These are phyloP conservation scores for Mycena pura DNA, from an alignment of 768 basidiomycete species.

Conservation along the genomic window DNA sequence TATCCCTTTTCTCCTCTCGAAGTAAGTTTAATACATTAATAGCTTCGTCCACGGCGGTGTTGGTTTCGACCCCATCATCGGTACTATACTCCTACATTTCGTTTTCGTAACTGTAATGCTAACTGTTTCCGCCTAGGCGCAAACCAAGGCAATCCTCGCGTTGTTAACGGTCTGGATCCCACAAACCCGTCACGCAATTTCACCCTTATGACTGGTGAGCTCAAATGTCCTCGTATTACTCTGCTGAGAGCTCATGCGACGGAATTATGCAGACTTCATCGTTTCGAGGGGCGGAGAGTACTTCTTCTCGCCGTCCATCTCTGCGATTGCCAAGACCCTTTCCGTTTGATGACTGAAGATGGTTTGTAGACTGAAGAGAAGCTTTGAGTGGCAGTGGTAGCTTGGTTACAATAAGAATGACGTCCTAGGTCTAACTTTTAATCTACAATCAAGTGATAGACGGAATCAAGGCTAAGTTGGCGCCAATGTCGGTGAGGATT, in stretches of 20 bases:
- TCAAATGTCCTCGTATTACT: background rate
- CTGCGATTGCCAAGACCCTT: slow-evolving; percentile 23
- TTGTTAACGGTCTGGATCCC: slow-evolving; percentile 15
- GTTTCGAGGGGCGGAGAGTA: slow-evolving; percentile 35
- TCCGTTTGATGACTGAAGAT: too few relatives aligned
- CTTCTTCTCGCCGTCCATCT: slow-evolving; percentile 39
- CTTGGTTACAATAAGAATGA: too few relatives aligned
- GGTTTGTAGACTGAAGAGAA: too few relatives aligned
- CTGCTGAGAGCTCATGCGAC: background rate
- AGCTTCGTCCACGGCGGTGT: background rate
- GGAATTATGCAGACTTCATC: slow-evolving; percentile 22
- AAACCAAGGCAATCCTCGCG: background rate
- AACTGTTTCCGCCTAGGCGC: slow-evolving; percentile 9
- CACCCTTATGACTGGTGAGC: slow-evolving; percentile 15
- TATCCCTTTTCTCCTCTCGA: background rate
- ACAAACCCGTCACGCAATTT: background rate
- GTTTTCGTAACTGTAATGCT: too few relatives aligned
- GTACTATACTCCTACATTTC: too few relatives aligned
- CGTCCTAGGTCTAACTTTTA: too few relatives aligned
- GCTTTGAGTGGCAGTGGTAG: too few relatives aligned
- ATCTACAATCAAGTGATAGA: too few relatives aligned
- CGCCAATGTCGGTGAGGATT: too few relatives aligned
- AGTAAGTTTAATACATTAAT: background rate
- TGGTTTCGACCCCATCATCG: slow-evolving; percentile 19
- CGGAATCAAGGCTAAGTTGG: too few relatives aligned